Evolutionary conservation across 1,284 basidiomycete genomes (phyloP).

Genomic region (Fomitopsis palustris): DNA sequence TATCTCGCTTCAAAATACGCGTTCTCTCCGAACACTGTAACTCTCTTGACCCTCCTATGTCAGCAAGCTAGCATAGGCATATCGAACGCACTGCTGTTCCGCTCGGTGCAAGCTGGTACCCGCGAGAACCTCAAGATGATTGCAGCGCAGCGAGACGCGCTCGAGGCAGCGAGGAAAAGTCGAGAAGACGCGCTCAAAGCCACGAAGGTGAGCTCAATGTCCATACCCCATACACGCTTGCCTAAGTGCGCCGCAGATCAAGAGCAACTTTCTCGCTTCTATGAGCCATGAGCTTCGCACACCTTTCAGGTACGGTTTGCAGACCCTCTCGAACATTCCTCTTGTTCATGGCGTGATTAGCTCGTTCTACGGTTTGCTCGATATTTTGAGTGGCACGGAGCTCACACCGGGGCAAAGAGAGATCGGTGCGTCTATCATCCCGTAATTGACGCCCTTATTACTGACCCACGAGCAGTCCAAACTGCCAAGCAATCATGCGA

Average conservation of each 20-base stretch:
- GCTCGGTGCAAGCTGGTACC: constrained; percentile 66
- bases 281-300: constrained; percentile 74
- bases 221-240: neutral
- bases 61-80: constrained; percentile 74
- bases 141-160: constrained; percentile 57
- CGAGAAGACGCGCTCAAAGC: constrained; percentile 69
- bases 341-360: constrained; percentile 28
- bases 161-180: constrained; percentile 63
- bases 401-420: constrained; percentile 63
- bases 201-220: constrained; percentile 48
- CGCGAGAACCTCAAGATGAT: constrained; percentile 74
- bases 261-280: constrained; percentile 71
- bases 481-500: constrained; percentile 75
- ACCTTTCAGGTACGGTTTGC: constrained; percentile 54
- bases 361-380: constrained; percentile 69
- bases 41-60: constrained; percentile 59
- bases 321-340: neutral
- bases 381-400: constrained; percentile 64
- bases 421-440: constrained; percentile 43
- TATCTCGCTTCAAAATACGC: constrained; percentile 58
- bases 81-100: constrained; percentile 67
- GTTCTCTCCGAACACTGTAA: constrained; percentile 58
- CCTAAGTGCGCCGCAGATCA: constrained; percentile 43
- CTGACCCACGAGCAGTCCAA: constrained; percentile 42
- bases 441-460: neutral